These are phyloP conservation scores for Eucalyptus erythrocorys DNA, from an alignment of 345 rosid genomes.

Conservation along the genomic window DNA sequence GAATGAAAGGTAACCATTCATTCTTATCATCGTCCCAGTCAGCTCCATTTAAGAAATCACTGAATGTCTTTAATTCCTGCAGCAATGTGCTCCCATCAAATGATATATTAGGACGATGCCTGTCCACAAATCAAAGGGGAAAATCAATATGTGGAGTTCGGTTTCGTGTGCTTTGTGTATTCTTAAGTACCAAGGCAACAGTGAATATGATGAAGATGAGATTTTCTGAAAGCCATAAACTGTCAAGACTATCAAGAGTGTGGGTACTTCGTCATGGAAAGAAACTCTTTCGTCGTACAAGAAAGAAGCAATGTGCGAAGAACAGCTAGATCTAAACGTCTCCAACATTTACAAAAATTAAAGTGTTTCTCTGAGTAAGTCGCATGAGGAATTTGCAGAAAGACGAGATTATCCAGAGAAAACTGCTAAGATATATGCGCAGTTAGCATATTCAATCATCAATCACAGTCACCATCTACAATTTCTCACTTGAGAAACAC, in stretches of 20 bases:
- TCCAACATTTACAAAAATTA: neutral
- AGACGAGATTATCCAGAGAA: neutral
- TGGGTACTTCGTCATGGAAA: neutral
- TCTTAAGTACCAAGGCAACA: neutral
- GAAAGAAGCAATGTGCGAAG: neutral
- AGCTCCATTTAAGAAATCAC: neutral
- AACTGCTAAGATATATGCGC: neutral
- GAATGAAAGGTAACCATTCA: neutral
- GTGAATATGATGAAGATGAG: neutral
- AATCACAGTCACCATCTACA: neutral
- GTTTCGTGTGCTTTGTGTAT: neutral
- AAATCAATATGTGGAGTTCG: neutral
- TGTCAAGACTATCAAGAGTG: neutral
- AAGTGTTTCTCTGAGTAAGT: neutral
- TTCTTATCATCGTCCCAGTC: neutral
- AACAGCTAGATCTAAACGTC: neutral
- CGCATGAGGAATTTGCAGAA: neutral
- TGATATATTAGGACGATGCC: neutral
- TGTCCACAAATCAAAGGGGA: accelerated
- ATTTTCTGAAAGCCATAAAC: neutral
- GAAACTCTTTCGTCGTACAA: accelerated
- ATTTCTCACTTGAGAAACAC: neutral
- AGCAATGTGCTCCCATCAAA: neutral
- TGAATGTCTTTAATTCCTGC: accelerated
- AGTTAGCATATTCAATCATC: neutral